Conservation (phyloP, 2,329 filamentous ascomycete species). For the Cadophora gregata region DNA sequence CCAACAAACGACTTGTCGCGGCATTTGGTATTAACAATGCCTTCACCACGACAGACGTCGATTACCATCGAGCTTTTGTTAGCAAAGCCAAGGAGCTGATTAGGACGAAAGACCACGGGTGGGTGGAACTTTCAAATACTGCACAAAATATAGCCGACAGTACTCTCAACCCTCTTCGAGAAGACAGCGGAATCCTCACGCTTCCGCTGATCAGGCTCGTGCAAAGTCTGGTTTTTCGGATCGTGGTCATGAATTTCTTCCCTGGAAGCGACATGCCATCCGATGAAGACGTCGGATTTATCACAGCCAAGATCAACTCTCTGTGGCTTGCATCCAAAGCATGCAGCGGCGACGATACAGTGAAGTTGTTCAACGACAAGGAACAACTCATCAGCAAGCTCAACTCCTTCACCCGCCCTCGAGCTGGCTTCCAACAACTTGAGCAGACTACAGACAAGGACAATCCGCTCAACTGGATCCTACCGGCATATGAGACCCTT, state of each 20-base stretch:
- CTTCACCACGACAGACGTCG: conserved; percentile 27
- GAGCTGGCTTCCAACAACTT: background rate
- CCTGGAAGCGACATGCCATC: background rate
- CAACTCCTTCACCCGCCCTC: background rate
- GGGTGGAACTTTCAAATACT: background rate
- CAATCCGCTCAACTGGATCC: conserved; percentile 29
- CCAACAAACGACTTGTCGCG: conserved; percentile 24
- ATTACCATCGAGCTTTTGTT: conserved; percentile 15
- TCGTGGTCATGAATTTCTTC: conserved; percentile 30
- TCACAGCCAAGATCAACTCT: conserved; percentile 27
- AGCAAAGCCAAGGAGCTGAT: conserved; percentile 7
- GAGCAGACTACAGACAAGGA: background rate
- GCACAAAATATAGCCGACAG: background rate
- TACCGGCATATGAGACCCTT: conserved; percentile 30
- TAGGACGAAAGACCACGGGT: conserved; percentile 3
- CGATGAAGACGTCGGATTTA: conserved; percentile 21
- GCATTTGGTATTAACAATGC: conserved; percentile 32
- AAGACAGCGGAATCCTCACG: background rate
- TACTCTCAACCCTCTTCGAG: background rate
- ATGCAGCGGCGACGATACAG: background rate
- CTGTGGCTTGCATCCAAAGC: conserved; percentile 13
- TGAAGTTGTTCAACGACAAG: background rate
- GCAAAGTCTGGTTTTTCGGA: conserved; percentile 25
- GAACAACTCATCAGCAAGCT: background rate
- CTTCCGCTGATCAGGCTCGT: conserved; percentile 18